Percentiles rank a stretch among this genome's conserved stretches.
phyloP scores from a whole-genome alignment of 1,284 basidiomycete species.

The Sporisorium iseilematis-ciliati region DNA sequence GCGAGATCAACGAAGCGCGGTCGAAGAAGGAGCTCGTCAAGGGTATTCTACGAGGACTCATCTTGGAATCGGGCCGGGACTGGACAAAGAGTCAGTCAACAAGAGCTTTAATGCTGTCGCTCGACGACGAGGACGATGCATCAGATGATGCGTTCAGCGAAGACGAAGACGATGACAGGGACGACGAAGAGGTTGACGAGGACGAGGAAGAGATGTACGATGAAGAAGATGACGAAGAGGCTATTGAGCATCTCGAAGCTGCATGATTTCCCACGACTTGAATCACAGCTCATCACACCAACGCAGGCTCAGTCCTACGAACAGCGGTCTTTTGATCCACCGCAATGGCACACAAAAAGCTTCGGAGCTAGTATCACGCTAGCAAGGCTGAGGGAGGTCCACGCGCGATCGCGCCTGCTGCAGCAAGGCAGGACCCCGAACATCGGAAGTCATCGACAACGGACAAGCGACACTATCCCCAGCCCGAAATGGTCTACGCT shows the following conservation, averaged over 20 bases:
- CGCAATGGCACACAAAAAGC: no score
- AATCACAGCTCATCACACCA: background rate
- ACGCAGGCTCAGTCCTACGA: background rate
- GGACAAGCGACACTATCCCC: no score
- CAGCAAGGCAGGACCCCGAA: no score
- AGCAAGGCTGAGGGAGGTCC: no score
- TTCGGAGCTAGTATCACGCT: no score
- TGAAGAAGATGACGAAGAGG: conserved; percentile 24
- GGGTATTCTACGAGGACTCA: conserved; percentile 45
- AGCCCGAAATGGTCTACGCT: no score
- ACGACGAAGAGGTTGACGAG: conserved; percentile 15
- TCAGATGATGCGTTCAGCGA: conserved; percentile 53
- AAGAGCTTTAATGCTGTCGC: conserved; percentile 41
- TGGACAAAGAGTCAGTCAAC: conserved; percentile 43
- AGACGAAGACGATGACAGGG: conserved; percentile 30
- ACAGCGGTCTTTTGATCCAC: no score
- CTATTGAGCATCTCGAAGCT: conserved; percentile 18
- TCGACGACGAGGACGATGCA: conserved; percentile 50
- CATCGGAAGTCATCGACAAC: no score
- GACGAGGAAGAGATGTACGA: conserved; percentile 29
- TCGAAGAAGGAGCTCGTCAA: conserved; percentile 53
- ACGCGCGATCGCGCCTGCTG: no score
- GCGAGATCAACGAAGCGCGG: conserved; percentile 42
- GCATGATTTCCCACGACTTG: background rate
- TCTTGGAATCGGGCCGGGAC: conserved; percentile 51